Evolutionary conservation across 139 green algal species (phyloP), one percentile per base, ranked within the genome.

Genomic region (Trebouxia sp.): DNA sequence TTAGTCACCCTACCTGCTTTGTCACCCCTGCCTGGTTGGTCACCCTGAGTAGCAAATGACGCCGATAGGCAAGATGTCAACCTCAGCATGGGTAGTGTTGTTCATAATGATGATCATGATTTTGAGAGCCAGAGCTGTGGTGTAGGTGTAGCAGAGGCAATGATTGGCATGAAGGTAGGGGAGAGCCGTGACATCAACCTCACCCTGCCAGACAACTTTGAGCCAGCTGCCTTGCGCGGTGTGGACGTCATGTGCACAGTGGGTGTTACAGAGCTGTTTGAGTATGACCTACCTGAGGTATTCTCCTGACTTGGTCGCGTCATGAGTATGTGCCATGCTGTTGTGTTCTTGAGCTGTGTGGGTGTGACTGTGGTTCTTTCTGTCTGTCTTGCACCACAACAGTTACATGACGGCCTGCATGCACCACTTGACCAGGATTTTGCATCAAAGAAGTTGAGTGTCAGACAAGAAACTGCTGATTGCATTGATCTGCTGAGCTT

Each of bases 251-350:
- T 22, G 5, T 80, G 81, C 38, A 72, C 70, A 35, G 20, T 92
- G 17, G 89, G 82, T n/a, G 17, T 91, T 41, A 85, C 79, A 8
- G 88, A 92, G 82, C 66, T 92, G 20, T 92, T 92, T 51, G 62
- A 86, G 69, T 85, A 81, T 41, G 80, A 89, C 22, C 80, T 92
- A 72, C 82, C 87, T 22, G 87, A 90, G 83, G 76, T 88, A 76
- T 6, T n/a, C n/a, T n/a, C n/a, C n/a, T n/a, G n/a, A n/a, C n/a
- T n/a, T n/a, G n/a, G n/a, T n/a, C n/a, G n/a, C n/a, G n/a, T 70
- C 11, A 75, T 42, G 30, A 48, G 30, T 42, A n/a, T n/a, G n/a
- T n/a, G n/a, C n/a, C n/a, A n/a, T n/a, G n/a, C n/a, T n/a, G n/a
- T n/a, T n/a, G n/a, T n/a, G n/a, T n/a, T n/a, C n/a, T n/a, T n/a